Base-by-base conservation (phyloP, 2,329 filamentous ascomycete species). In the Colletotrichum noveboracense region DNA sequence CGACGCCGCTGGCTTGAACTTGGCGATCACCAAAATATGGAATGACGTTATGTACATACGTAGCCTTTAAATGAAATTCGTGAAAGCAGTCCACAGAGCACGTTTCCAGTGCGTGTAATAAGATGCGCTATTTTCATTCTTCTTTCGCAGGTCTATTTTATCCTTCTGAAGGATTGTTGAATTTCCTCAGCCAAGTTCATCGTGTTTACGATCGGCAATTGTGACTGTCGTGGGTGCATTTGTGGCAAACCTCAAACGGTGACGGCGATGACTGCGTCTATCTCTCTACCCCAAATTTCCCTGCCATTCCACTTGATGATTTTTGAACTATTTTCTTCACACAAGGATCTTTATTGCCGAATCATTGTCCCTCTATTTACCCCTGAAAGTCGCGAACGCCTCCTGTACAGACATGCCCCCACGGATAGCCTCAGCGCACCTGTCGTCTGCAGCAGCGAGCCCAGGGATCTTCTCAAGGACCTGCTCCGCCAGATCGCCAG, bases 391-490 rank as follows among this genome's bases (percentile, higher is more conserved):
- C 4, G 66, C 71, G 52, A 78, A 77, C 28, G 77, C 77, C 18
- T 78, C 72, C 21, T 78, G 52, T 1, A 78, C 77, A 2, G 68
- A 67, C 77, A 77, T 77, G 38, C 77, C 75, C 7, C 69, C 69
- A 6, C 69, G 69, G n/a, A 78, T 77, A 13, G 77, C 77, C 21
- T 77, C 70, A 7, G 77, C 77, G 10, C 77, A 78, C 9, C 78
- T 78, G 10, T 79, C 73, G 34, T 79, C 76, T 2, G 76, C 80
- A 16, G 14, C 58, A 30, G 58, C 58, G 6, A 61, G 58, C 18
- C 8, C 58, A 10, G 58, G 58, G 10, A 34, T 28, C 28, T 18
- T 26, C 24, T 32, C 58, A 18, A 61, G 28, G 26, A 61, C 28
- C 28, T 61, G 26, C 28, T 61, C 58, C 1, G 58, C 28, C 14